Evolutionary conservation across 2,329 filamentous ascomycete genomes (phyloP).

Genomic region (Chalara sp.): DNA sequence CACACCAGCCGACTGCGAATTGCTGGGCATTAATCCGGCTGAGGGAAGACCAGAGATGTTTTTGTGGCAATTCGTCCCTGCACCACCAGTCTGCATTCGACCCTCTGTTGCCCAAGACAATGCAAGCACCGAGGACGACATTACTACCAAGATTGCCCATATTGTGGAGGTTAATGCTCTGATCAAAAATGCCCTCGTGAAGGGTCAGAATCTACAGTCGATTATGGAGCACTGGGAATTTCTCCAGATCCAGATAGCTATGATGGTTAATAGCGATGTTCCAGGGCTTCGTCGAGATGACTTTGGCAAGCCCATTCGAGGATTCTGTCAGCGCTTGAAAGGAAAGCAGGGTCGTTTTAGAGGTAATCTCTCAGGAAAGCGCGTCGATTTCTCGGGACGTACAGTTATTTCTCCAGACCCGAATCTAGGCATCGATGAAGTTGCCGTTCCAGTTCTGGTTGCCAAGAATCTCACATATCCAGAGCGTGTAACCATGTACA

Average conservation of each 20-base stretch:
- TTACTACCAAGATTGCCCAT: conserved; percentile 94
- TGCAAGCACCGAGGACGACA: conserved; percentile 90
- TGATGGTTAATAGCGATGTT: conserved; percentile 97
- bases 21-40: conserved; percentile 78
- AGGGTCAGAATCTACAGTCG: conserved; percentile 77
- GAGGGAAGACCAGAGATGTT: conserved; percentile 94
- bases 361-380: conserved; percentile 94
- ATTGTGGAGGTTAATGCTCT: conserved; percentile 89
- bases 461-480: conserved; percentile 96
- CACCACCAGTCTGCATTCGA: conserved; percentile 87
- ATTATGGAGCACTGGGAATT: conserved; percentile 99
- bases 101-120: conserved; percentile 91
- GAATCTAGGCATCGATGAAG: conserved; percentile 87
- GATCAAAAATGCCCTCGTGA: conserved; percentile 74
- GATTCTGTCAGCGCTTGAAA: conserved; percentile 92
- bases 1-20: conserved; percentile 76
- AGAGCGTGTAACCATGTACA: conserved; percentile 77
- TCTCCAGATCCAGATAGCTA: conserved; percentile 86
- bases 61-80: conserved; percentile 93
- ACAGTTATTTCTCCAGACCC: conserved; percentile 98
- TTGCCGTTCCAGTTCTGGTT: conserved; percentile 85
- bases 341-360: conserved; percentile 96
- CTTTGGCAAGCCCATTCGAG: conserved; percentile 81
- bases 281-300: conserved; percentile 86
- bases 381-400: conserved; percentile 95